Base-by-base conservation (phyloP, 2,329 filamentous ascomycete genomes). In the Fragosphaeria purpurea region DNA sequence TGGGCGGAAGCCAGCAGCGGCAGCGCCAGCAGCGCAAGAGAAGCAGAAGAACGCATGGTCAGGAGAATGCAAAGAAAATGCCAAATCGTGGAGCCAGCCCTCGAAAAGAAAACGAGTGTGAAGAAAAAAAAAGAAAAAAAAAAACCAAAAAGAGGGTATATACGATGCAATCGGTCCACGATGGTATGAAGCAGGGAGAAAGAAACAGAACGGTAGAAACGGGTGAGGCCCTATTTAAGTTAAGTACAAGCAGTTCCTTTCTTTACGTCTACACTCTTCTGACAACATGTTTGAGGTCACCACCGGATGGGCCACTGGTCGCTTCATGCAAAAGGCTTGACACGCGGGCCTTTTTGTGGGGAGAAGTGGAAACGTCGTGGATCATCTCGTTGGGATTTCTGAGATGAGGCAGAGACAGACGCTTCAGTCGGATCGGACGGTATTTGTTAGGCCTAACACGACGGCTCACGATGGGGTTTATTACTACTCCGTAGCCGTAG, bases 1-100 rank as follows among this genome's bases (percentile, higher is more conserved):
- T 68, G 64, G 48, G 52, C 61, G 13, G 47, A 35, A 10, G 50
- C 52, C 42, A 54, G 41, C 31, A 54, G n/a, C 9, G 52, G 49
- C 45, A 56, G 34, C 5, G 47, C 44, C 39, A 54, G 31, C n/a
- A 54, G 34, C n/a, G 42, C 34, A 11, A 52, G 46, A 6, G 35
- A 46, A 40, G 35, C 12, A 6, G 22, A 33, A 45, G 9, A 35
- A n/a, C 22, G 37, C 39, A 35, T 10, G n/a, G 40, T 8, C 11
- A 12, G 35, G 7, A 32, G 30, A 30, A 37, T 13, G 34, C 33
- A 37, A 7, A 37, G 6, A 46, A 40, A 44, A 30, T 33, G 44
- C 8, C 40, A 22, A 22, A 22, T 22, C 3, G 22, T 22, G 53
- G 48, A 53, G 7, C 53, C 53, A 45, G 50, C 40, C 51, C 44